These are phyloP conservation scores for Oryza punctata DNA, from an alignment of 176 grass and related monocot genomes.

Conservation along the genomic window DNA sequence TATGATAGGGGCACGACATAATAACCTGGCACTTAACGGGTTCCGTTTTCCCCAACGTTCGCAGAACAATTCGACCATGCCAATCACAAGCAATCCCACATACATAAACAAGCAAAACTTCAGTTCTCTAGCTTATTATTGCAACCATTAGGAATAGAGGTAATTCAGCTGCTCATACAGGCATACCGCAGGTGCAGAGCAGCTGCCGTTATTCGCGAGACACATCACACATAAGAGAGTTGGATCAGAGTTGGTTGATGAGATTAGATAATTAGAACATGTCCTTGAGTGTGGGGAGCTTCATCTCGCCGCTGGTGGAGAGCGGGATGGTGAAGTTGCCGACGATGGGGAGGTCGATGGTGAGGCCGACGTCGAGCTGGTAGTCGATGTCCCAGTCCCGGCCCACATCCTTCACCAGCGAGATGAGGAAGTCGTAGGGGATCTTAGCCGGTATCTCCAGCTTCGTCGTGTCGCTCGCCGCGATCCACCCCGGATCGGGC, in stretches of 20 bases:
- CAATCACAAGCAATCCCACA: background rate
- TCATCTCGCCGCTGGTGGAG: conserved; percentile 65
- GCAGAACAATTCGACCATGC: background rate
- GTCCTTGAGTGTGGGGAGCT: conserved; percentile 74
- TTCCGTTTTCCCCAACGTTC: no score
- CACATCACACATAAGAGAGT: background rate
- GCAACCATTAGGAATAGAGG: background rate
- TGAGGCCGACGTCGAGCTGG: conserved; percentile 57
- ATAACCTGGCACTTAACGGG: background rate
- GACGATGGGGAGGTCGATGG: conserved; percentile 65
- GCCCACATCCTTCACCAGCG: conserved; percentile 55
- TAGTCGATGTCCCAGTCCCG: conserved; percentile 93
- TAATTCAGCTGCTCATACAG: background rate
- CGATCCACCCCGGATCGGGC: conserved; percentile 82
- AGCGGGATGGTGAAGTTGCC: conserved; percentile 92
- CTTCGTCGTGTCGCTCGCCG: conserved; percentile 55
- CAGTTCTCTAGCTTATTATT: background rate
- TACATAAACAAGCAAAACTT: background rate
- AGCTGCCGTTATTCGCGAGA: conserved; percentile 4
- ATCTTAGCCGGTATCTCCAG: conserved; percentile 80
- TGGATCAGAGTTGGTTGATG: background rate
- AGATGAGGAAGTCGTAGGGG: conserved; percentile 75
- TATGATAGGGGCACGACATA: no score
- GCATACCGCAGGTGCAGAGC: background rate
- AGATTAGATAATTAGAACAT: conserved; percentile 37